Evolutionary conservation across 345 rosid genomes (phyloP), one percentile per base, ranked within the genome.

Genomic region (Citrus unshiu): DNA sequence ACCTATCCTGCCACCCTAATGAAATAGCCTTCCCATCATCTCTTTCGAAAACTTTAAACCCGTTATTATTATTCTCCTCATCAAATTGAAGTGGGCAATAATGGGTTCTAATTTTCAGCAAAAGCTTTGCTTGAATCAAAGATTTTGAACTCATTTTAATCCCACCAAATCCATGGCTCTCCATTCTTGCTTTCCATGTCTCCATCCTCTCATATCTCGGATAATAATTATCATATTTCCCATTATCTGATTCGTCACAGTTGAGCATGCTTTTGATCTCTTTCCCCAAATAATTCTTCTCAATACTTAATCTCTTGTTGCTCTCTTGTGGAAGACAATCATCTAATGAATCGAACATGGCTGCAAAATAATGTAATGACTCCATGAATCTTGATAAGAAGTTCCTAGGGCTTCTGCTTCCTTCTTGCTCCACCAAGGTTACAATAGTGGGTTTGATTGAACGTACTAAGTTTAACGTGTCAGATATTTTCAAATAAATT

Each of bases 331-430:
- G 93, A 2, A 91, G 86, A 40, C 88, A 88, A 72, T 91, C 92
- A 16, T 91, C 93, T 56, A 91, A 69, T 0, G 95, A 91, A 82
- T 90, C 95, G 13, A 90, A 91, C 91, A 91, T 90, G 49, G 95
- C 95, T 0, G 93, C 91, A 25, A 85, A 88, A 61, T 87, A 87
- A 71, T 91, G 95, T 7, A 91, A 37, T 27, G 91, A 90, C 59
- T 90, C 95, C 90, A 87, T 90, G 82, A 91, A 90, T 75, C 88
- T 87, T 19, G 93, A 83, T 1, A 91, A 56, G 81, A 91, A 91
- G 62, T 77, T 87, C 75, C 79, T 70, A 0, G 90, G 81, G 39
- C 73, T 86, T 59, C 83, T 74, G 81, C 84, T 85, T 6, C 91
- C 89, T 70, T 90, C 90, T 77, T 85, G 93, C 81, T 91, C 93